Evolutionary conservation across 2,329 filamentous ascomycete species (phyloP), one percentile per base, ranked within the genome.

Genomic region (Fusarium staphyleae): DNA sequence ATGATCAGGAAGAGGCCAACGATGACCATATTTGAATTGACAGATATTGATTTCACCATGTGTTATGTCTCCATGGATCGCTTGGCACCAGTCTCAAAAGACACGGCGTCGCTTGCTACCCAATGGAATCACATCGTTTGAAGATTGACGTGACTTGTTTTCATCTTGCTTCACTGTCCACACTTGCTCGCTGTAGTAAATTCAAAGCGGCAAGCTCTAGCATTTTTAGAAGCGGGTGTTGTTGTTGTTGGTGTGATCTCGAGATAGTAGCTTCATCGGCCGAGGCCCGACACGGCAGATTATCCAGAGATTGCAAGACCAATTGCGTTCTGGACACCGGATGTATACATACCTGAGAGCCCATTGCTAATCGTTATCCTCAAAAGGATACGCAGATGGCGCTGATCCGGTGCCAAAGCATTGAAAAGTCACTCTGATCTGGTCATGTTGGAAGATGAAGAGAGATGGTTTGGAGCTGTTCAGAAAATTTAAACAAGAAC

Each of bases 141-240:
- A 62, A 63, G 59, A 60, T 47, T 56, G 63, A 63, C 52, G 46
- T 51, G 62, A 55, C 62, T 55, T 66, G 64, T 76, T 76, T 82
- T 75, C 53, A 75, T 87, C 65, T 87, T 78, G 84, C 84, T 87
- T 87, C 84, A 85, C 74, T 85, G 84, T 87, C 84, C 84, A 86
- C 84, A 86, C 84, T 83, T 83, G 81, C 78, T 72, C 83, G 82
- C 77, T 79, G 77, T 84, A 73, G 76, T 66, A 70, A 69, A 66
- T 69, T 71, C 74, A 71, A 79, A 76, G 75, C 82, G 83, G 78
- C 81, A 85, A 84, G 83, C 82, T 86, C 83, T 86, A 86, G 83
- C 83, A 83, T 78, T 75, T 77, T 77, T 82, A 75, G 82, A 86
- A 86, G 83, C 82, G 69, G 56, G 24, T 10, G 44, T 34, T 32